Conservation (phyloP, 2,329 filamentous ascomycete genomes). For the Cadophora luteo-olivacea region DNA sequence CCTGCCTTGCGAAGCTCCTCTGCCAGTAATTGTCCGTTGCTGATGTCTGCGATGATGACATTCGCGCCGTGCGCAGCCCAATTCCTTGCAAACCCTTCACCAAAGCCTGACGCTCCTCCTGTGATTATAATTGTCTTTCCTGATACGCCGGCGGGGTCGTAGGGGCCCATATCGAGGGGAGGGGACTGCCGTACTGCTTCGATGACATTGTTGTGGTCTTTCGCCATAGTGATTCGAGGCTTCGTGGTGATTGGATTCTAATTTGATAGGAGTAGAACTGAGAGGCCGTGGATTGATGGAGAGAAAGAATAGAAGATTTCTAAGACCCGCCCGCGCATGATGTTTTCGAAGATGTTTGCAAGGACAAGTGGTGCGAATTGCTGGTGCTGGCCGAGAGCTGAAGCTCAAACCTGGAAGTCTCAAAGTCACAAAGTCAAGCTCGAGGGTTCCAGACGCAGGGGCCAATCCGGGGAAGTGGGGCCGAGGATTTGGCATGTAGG, state of each 20-base stretch:
- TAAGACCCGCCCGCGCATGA: not conserved
- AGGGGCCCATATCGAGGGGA: constrained; percentile 55
- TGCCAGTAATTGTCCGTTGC: constrained; percentile 62
- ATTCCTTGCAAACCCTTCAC: constrained; percentile 58
- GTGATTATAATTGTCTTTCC: constrained; percentile 68
- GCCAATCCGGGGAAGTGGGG: constrained; percentile 13
- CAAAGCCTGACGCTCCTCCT: constrained; percentile 67
- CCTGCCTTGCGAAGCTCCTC: constrained; percentile 55
- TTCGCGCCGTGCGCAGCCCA: constrained; percentile 64
- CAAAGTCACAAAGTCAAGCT: not conserved
- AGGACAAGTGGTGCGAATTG: not conserved
- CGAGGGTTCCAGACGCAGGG: not conserved
- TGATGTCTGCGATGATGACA: constrained; percentile 69
- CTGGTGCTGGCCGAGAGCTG: not conserved
- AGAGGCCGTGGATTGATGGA: not conserved
- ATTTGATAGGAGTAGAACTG: not conserved
- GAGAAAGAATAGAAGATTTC: not conserved
- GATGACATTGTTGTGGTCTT: constrained; percentile 33
- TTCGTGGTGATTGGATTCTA: not conserved
- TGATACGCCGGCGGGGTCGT: constrained; percentile 53
- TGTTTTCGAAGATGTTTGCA: not conserved
- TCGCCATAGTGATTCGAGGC: constrained; percentile 17
- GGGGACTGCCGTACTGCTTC: constrained; percentile 36
- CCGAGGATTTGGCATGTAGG: not conserved
- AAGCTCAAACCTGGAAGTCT: not conserved